phyloP scores from a whole-genome alignment of 2,329 filamentous ascomycete genomes.

The Periconia macrospinosa region DNA sequence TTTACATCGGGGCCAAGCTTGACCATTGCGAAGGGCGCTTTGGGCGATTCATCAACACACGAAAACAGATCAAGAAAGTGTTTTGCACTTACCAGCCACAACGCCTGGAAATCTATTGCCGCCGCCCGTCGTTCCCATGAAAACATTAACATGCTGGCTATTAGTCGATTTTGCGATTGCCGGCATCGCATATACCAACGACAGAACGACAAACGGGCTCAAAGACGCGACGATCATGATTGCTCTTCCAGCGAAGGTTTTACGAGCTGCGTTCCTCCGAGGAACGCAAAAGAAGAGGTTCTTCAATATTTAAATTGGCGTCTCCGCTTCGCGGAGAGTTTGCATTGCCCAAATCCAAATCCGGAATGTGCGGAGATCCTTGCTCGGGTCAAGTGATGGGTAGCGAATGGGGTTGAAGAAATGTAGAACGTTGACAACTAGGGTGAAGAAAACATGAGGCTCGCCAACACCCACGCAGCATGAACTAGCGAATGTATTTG shows the following conservation, averaged over 20 bases:
- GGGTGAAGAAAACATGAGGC: too few species aligned
- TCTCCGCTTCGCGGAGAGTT: too few species aligned
- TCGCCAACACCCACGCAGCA: too few species aligned
- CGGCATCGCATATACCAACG: neutral
- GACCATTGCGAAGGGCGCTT: constrained; percentile 40
- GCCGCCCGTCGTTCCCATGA: constrained; percentile 28
- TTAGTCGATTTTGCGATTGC: neutral
- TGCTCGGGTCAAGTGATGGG: too few species aligned
- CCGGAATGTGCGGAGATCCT: too few species aligned
- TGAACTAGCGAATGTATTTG: too few species aligned
- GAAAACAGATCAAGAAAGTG: neutral
- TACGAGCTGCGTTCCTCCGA: neutral
- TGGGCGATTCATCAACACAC: neutral
- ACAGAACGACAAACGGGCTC: neutral
- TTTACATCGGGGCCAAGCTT: constrained; percentile 42
- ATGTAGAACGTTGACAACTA: too few species aligned
- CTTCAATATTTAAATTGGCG: neutral
- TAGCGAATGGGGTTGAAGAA: too few species aligned
- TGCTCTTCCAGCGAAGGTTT: neutral
- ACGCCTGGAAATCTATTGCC: constrained; percentile 43
- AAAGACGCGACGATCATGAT: neutral
- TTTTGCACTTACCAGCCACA: constrained; percentile 24
- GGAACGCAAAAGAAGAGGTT: neutral
- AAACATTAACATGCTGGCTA: constrained; percentile 36
- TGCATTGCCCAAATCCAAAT: neutral